Base-by-base conservation (phyloP, 495 filamentous ascomycete species). In the Astrocystis sublimbata region DNA sequence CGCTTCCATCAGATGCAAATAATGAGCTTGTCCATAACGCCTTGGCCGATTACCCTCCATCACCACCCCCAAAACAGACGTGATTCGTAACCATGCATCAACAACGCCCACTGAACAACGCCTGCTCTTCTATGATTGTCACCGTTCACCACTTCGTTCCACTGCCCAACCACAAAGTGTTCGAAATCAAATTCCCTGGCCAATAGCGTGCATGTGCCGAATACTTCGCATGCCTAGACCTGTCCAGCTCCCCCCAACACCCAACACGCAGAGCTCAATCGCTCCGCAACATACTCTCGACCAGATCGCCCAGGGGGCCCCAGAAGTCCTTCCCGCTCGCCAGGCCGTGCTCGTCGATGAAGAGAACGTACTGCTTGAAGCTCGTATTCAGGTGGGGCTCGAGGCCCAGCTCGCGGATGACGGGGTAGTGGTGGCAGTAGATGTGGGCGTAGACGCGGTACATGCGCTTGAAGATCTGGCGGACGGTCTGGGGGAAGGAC, bases 401-500 rank as follows among this genome's bases (percentile, higher is more conserved):
- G 58, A 98, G 83, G 30, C 94, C 94, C 28, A 98, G 86, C 65
- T 97, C 92, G 31, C 96, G 88, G 53, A 98, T 88, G 45, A 98
- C 94, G 15, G 92, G 92, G 76, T 98, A 98, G 78, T 98, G 94
- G 75, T 98, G 94, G 83, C 94, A 98, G 83, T 98, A 98, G 68
- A 98, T 97, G 76, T 98, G 94, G 38, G 94, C 94, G 76, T 98
- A 98, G 53, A 98, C 93, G 60, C 94, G 90, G 77, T 98, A 98
- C 75, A 98, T 87, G 65, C 94, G 89, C 82, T 98, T 98, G 84
- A 98, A 97, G 66, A 98, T 88, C 79, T 96, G 92, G 56, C 92
- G 89, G 47, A 97, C 84, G 55, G 94, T 85, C 61, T 86, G 79
- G 36, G 91, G 87, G 77, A 98, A 98, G 13, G 86, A 87, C 74